A percentile compares a stretch with the other conserved stretches of the same genome.
Conservation (phyloP, 352 stramenopile species). For the Phytophthora quininea region DNA sequence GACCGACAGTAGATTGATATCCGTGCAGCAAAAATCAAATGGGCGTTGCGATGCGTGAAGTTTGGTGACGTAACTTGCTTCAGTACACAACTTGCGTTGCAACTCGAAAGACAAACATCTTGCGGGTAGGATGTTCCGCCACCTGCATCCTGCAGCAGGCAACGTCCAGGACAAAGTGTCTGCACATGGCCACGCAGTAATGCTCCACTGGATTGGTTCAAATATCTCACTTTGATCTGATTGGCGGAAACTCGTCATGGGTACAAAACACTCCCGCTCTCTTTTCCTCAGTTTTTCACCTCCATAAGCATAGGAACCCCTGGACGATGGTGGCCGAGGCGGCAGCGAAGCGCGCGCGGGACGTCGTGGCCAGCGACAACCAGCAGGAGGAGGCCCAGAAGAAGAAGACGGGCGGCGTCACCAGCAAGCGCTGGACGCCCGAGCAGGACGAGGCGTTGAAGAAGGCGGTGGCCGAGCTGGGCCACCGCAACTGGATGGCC, state of each 20-base stretch:
- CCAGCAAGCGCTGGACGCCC: slow-evolving; percentile 78
- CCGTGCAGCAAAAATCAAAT: slow-evolving; percentile 26
- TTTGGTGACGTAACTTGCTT: slow-evolving; percentile 8
- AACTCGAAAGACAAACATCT: too few species aligned
- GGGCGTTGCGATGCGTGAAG: too few species aligned
- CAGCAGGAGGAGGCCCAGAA: slow-evolving; percentile 50
- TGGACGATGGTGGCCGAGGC: slow-evolving; percentile 37
- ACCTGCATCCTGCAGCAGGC: too few species aligned
- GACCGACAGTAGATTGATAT: slow-evolving; percentile 26
- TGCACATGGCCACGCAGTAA: too few species aligned
- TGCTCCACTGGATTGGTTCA: background rate
- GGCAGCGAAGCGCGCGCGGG: slow-evolving; percentile 42
- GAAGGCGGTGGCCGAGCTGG: slow-evolving; percentile 74
- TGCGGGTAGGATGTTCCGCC: too few species aligned
- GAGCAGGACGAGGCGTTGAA: slow-evolving; percentile 89
- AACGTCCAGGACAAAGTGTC: too few species aligned
- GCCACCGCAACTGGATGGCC: slow-evolving; percentile 89
- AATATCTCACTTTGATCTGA: background rate
- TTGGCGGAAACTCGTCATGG: slow-evolving; percentile 2
- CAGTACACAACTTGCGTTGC: too few species aligned
- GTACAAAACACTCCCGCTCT: background rate
- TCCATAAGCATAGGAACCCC: too few species aligned
- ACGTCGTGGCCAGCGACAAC: slow-evolving; percentile 20
- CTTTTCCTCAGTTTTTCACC: background rate
- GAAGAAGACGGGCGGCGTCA: slow-evolving; percentile 42